Evolutionary conservation across 2,329 filamentous ascomycete species (phyloP), one percentile per base, ranked within the genome.

Genomic region (Thielaviopsis populi): DNA sequence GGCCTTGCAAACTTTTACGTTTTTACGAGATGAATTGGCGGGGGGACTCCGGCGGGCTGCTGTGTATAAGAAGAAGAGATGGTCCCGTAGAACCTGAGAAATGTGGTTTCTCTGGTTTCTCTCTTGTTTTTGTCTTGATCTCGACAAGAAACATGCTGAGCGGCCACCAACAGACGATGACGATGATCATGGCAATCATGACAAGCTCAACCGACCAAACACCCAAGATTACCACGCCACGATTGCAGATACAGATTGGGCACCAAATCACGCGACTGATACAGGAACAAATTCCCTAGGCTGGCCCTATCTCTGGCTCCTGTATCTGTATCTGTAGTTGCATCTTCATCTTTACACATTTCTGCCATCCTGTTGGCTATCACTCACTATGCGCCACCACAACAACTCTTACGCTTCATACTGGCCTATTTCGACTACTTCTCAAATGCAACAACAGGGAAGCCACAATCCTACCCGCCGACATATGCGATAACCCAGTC

Each of bases 1-100:
- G 53, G 53, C 53, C 53, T 56, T 56, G 53, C 53, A 56, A 56
- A 56, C 53, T 56, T 56, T 56, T 56, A 56, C 53, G 53, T 56
- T 56, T 56, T 56, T 33, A 37, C 30, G 30, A 56, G 24, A 56
- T 56, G 42, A 46, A 15, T 46, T 1, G 42, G n/a, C 42, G 42
- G 42, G 42, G 42, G 53, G 53, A n/a, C 10, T 22, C 53, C 27
- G 53, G 4, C 30, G 5, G 27, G 30, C 27, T 37, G 13, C 27
- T 56, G 53, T 56, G 53, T 56, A 56, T 56, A 56, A 56, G 53
- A 56, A 37, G 30, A n/a, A 56, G 53, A 37, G 24, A 56, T 17
- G 46, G 46, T 19, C 46, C 46, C 46, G 46, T 50, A 50, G 24
- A 50, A 50, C 11, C 3, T 50, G 22, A 13, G 46, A 50, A 50